Evolutionary conservation across 2,329 filamentous ascomycete genomes (phyloP), one percentile per base, ranked within the genome.

Genomic region (Aspergillus costaricaensis): DNA sequence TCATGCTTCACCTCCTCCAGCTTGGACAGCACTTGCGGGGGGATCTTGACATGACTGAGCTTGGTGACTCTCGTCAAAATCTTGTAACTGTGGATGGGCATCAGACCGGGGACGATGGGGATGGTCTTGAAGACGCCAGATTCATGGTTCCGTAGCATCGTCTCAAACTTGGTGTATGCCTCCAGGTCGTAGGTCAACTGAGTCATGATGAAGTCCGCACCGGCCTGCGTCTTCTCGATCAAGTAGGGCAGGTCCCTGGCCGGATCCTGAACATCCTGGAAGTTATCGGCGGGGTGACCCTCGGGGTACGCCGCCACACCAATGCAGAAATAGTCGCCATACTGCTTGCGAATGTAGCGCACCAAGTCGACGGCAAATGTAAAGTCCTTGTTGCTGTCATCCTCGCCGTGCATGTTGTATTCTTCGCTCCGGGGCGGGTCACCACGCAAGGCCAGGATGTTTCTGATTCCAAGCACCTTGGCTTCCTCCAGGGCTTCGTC

Each of bases 171-270:
- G 58, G 88, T 85, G 73, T 96, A 99, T 17, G 91, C 91, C 3
- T 90, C 83, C 23, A 92, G 85, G 72, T 98, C 92, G 76, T 96
- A 99, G 77, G 97, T 98, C 8, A 99, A 83, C 76, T 99, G 95
- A 0, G 95, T 98, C 91, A 99, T 96, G 77, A 99, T 90, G 73
- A 99, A 99, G 78, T 98, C 93, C 54, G 93, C 95, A 1, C 95
- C 95, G 3, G 95, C 95, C 68, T 89, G 83, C 0, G 89, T 90
- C 83, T 99, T 99, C 67, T 96, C 92, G 10, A 96, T 86, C 57
- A 99, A 82, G 70, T 90, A 96, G 0, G 93, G 91, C 61, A 99
- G 79, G 77, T 99, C 95, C 56, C 81, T 79, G 57, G 76, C 74
- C 0, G 85, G 81, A 67, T 84, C 83, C 72, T 89, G 87, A 64